Conservation (phyloP, 2,329 filamentous ascomycete species). For the Alternaria arbusti region DNA sequence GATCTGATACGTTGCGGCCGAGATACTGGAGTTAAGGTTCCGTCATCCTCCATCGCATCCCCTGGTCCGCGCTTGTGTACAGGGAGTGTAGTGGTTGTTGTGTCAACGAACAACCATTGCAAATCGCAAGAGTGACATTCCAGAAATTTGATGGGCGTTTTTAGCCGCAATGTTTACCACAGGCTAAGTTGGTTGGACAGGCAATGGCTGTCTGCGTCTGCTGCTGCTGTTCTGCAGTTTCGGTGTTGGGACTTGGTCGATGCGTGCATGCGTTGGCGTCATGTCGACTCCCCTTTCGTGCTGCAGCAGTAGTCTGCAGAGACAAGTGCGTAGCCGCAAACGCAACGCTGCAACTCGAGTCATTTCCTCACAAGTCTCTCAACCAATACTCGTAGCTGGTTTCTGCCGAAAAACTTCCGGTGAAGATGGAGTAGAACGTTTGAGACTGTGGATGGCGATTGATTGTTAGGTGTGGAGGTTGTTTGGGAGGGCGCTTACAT, state of each 20-base stretch:
- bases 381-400: slow-evolving; percentile 1
- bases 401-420: not conserved
- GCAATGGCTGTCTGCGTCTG: slow-evolving; percentile 5
- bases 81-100: not conserved
- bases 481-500: slow-evolving; percentile 27
- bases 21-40: not conserved
- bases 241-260: slow-evolving; percentile 26
- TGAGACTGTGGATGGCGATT: not conserved
- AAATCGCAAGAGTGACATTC: not conserved
- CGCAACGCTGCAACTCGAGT: slow-evolving; percentile 23
- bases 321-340: slow-evolving; percentile 21
- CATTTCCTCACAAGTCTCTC: slow-evolving; percentile 16
- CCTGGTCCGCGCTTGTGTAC: not conserved
- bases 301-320: slow-evolving; percentile 28
- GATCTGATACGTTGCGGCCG: not conserved
- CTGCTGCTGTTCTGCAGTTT: not conserved
- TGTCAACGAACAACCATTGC: not conserved
- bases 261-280: slow-evolving; percentile 37
- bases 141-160: not conserved
- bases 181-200: slow-evolving; percentile 33
- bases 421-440: slow-evolving; percentile 1
- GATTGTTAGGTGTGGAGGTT: slow-evolving; percentile 2
- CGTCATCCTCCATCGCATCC: not conserved
- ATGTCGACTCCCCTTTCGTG: slow-evolving; percentile 35
- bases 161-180: slow-evolving; percentile 9